Percentiles rank a stretch among this genome's conserved stretches.
Evolutionary conservation across 164 flowering plant species (phyloP).

Genomic region (Kalanchoe fedtschenkoi): DNA sequence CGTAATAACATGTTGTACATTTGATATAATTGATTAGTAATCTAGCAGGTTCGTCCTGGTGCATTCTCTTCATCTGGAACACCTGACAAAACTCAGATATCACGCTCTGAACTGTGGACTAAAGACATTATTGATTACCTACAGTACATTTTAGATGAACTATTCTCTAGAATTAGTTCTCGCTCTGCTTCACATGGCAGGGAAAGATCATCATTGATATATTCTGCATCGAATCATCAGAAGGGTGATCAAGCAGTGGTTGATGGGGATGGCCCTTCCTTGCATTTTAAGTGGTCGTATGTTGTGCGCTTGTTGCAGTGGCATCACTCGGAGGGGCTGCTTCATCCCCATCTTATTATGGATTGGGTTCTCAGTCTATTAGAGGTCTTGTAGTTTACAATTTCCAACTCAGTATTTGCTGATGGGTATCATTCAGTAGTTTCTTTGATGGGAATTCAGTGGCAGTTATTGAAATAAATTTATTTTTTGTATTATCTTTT

Average conservation of each 20-base stretch:
- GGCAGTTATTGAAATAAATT: background rate
- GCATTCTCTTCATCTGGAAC: slow-evolving; percentile 52
- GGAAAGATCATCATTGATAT: slow-evolving; percentile 56
- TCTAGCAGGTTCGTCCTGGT: slow-evolving; percentile 63
- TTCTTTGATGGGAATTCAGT: background rate
- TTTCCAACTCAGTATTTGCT: slow-evolving; percentile 6
- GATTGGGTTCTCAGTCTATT: slow-evolving; percentile 89
- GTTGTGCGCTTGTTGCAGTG: slow-evolving; percentile 82
- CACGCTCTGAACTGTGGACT: slow-evolving; percentile 90
- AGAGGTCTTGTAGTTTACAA: slow-evolving; percentile 35
- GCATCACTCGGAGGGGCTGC: slow-evolving; percentile 81
- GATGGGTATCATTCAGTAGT: slow-evolving; percentile 5
- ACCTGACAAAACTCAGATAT: slow-evolving; percentile 52
- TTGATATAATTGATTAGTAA: slow-evolving; percentile 9
- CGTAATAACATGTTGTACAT: background rate
- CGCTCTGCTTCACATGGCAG: slow-evolving; percentile 33
- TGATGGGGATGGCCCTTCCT: slow-evolving; percentile 65
- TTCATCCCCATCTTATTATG: slow-evolving; percentile 69
- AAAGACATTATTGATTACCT: slow-evolving; percentile 86
- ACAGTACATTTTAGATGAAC: slow-evolving; percentile 74
- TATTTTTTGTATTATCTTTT: slow-evolving; percentile 7
- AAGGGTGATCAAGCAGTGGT: slow-evolving; percentile 38
- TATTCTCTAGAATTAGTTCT: slow-evolving; percentile 38
- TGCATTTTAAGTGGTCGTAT: slow-evolving; percentile 90
- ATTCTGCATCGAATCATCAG: slow-evolving; percentile 41